Conservation (phyloP, 768 basidiomycete genomes). For the Boletellus emodensis region DNA sequence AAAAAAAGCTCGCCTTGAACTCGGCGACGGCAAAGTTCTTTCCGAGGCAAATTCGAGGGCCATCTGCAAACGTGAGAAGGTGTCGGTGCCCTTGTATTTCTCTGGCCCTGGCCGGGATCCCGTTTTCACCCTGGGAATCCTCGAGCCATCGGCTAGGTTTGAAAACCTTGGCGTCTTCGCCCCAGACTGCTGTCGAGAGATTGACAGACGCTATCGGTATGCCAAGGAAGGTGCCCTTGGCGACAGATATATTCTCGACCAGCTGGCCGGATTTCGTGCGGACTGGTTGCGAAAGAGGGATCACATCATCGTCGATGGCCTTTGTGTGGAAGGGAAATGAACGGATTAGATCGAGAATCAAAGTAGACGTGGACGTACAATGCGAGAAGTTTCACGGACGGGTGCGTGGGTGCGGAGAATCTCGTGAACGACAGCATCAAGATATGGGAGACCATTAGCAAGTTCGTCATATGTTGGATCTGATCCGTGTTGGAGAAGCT, state of each 20-base stretch:
- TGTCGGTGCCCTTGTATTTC: conserved; percentile 48
- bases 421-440: conserved; percentile 50
- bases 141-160: conserved; percentile 62
- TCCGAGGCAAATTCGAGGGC: conserved; percentile 48
- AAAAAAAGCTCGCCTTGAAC: conserved; percentile 24
- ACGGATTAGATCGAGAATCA: not conserved
- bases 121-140: conserved; percentile 10
- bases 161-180: conserved; percentile 53
- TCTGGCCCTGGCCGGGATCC: conserved; percentile 29
- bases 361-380: conserved; percentile 4
- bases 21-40: conserved; percentile 44
- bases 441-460: conserved; percentile 46
- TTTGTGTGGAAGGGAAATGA: conserved; percentile 11
- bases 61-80: conserved; percentile 49
- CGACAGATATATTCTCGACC: conserved; percentile 38
- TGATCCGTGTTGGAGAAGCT: conserved; percentile 38
- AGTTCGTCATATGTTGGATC: conserved; percentile 58
- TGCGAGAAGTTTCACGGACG: conserved; percentile 17
- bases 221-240: conserved; percentile 43
- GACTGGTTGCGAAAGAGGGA: conserved; percentile 54
- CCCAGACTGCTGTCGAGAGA: conserved; percentile 53
- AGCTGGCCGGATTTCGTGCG: conserved; percentile 38
- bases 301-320: conserved; percentile 50
- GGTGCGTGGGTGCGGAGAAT: conserved; percentile 43
- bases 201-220: conserved; percentile 48